These are phyloP conservation scores for Solanum pinnatisectum DNA, from an alignment of 257 asterid genomes.

Conservation along the genomic window DNA sequence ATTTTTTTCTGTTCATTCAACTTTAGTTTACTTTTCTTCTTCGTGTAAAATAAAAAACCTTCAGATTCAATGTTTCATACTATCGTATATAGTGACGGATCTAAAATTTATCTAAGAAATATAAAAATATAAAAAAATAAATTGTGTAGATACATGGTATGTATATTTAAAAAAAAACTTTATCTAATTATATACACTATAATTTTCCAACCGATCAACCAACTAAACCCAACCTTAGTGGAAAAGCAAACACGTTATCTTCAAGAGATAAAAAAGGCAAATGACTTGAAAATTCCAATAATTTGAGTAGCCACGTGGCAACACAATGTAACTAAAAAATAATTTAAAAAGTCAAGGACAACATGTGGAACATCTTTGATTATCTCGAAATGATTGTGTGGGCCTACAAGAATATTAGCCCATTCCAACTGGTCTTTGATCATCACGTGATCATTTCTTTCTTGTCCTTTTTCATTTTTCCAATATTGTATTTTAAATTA, in stretches of 20 bases:
- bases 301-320: not conserved
- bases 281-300: not conserved
- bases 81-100: fast-evolving
- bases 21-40: not conserved
- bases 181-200: too few relatives aligned
- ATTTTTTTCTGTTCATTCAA: not conserved
- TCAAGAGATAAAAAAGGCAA: not conserved
- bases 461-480: not conserved
- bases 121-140: too few relatives aligned
- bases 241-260: not conserved
- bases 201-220: too few relatives aligned
- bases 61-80: not conserved
- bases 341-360: not conserved
- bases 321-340: not conserved
- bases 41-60: not conserved
- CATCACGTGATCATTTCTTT: not conserved
- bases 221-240: not conserved
- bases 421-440: not conserved
- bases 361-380: not conserved
- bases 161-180: too few relatives aligned
- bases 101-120: too few relatives aligned
- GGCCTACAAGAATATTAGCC: not conserved
- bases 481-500: too few relatives aligned
- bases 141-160: fast-evolving
- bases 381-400: constrained; percentile 2